Base-by-base conservation (phyloP, 805 yeast genomes). In the Torulaspora indica region DNA sequence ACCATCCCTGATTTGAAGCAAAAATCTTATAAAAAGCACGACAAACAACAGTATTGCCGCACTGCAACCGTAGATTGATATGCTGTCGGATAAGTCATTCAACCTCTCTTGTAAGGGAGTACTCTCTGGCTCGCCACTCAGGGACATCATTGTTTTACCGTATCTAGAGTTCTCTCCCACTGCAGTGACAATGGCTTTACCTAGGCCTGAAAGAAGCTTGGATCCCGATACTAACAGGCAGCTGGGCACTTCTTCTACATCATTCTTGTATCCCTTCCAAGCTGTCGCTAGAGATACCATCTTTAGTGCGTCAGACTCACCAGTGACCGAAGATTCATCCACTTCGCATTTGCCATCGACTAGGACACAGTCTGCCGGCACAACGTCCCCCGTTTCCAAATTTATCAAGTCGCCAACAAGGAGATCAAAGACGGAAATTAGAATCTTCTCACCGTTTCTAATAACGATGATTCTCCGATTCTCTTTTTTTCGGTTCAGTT, bases 261-360 rank as follows among this genome's bases (percentile, higher is more conserved):
- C 42, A n/a, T 40, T 45, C 5, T 17, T 23, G 22, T 38, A 42
- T n/a, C 52, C 51, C 2, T 47, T 44, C 38, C 73, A 46, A 48
- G 73, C 73, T 2, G 55, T 54, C 2, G 63, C 60, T 13, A 86
- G 82, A 1, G 86, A 77, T 2, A 67, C 51, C 63, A 93, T 93
- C 47, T 72, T 76, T 49, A 93, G 77, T 2, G 95, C 84, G 43
- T 85, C 79, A 1, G 95, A 81, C 68, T 93, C 99, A 55, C 99
- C 99, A 3, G 98, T 91, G 28, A 91, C 76, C 0, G 95, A 80
- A 31, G 90, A 79, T 69, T 93, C 98, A 62, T 93, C 98, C 63
- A 91, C 83, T 54, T 87, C 91, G 48, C 93, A 75, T 35, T 75
- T 77, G 5, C 97, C 96, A 8, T 70, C 63, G 8, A 89, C 69